A percentile compares a stretch with the other conserved stretches of the same genome.
These are phyloP conservation scores for Penicillium maclennaniae DNA, from an alignment of 495 filamentous ascomycete species.

Conservation along the genomic window DNA sequence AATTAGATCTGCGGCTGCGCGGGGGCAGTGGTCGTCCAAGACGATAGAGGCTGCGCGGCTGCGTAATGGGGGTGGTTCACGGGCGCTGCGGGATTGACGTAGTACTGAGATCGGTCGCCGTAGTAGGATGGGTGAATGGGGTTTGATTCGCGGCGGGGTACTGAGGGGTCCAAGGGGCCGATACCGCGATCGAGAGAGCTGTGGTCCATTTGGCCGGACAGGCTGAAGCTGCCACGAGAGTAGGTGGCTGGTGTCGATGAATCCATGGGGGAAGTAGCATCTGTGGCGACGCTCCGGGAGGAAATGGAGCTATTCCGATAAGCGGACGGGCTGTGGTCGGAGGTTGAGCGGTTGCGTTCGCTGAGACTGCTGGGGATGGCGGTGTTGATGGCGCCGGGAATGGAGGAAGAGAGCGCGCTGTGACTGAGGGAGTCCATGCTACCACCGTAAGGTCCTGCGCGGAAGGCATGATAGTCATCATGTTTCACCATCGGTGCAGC, in stretches of 20 bases:
- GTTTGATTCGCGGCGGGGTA: slow-evolving; percentile 41
- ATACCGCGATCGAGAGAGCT: slow-evolving; percentile 32
- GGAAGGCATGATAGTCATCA: slow-evolving; percentile 39
- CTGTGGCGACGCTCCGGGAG: slow-evolving; percentile 39
- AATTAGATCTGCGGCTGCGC: slow-evolving; percentile 44
- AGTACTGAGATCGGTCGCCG: slow-evolving; percentile 36
- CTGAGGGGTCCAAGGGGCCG: slow-evolving; percentile 32
- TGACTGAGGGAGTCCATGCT: slow-evolving; percentile 38
- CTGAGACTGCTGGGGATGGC: slow-evolving; percentile 30
- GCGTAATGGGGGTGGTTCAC: slow-evolving; percentile 36
- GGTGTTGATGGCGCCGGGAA: slow-evolving; percentile 31
- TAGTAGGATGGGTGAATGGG: slow-evolving; percentile 37
- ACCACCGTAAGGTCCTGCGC: slow-evolving; percentile 32
- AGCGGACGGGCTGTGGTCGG: slow-evolving; percentile 39
- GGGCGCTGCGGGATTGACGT: slow-evolving; percentile 27
- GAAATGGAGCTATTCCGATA: slow-evolving; percentile 45
- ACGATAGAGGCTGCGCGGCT: slow-evolving; percentile 28
- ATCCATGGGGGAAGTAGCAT: slow-evolving; percentile 43
- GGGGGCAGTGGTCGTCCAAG: slow-evolving; percentile 42
- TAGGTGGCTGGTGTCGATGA: slow-evolving; percentile 36
- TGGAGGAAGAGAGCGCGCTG: slow-evolving; percentile 34
- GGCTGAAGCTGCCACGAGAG: slow-evolving; percentile 39
- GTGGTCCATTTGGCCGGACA: slow-evolving; percentile 37
- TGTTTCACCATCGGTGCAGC: slow-evolving; percentile 28
- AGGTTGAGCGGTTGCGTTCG: slow-evolving; percentile 41